Conservation (phyloP, 2,329 filamentous ascomycete genomes). For the Leptographium lundbergii region DNA sequence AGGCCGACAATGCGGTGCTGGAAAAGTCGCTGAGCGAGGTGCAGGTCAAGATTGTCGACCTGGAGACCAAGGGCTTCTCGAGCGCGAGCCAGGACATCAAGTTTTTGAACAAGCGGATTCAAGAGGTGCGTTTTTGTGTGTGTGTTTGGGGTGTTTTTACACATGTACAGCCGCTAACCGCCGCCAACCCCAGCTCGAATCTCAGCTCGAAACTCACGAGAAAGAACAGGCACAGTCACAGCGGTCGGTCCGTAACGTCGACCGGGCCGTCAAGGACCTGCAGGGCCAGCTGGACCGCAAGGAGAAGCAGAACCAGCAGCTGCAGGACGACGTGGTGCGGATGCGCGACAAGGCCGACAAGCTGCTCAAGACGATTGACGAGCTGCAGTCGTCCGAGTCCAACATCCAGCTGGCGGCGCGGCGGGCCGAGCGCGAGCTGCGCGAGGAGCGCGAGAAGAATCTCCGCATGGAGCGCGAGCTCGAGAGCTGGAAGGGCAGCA, state of each 20-base stretch:
- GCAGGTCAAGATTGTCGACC: conserved; percentile 77
- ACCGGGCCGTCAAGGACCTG: conserved; percentile 86
- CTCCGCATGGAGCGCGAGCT: conserved; percentile 78
- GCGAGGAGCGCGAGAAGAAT: conserved; percentile 75
- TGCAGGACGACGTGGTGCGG: conserved; percentile 72
- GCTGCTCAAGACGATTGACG: conserved; percentile 81
- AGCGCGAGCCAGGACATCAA: conserved; percentile 89
- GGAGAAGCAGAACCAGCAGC: conserved; percentile 71
- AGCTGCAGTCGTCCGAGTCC: conserved; percentile 80
- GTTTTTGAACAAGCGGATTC: conserved; percentile 85
- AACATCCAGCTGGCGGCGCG: conserved; percentile 68
- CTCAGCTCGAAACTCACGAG: conserved; percentile 73
- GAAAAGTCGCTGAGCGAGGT: conserved; percentile 87
- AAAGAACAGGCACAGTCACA: conserved; percentile 67
- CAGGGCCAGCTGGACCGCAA: conserved; percentile 86
- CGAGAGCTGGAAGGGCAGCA: conserved; percentile 45
- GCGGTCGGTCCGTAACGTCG: conserved; percentile 80
- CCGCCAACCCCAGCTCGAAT: conserved; percentile 90
- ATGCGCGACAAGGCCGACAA: conserved; percentile 85
- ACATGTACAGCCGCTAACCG: too few relatives aligned
- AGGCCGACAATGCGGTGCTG: conserved; percentile 78
- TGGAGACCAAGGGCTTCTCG: conserved; percentile 95
- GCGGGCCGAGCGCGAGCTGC: conserved; percentile 77
- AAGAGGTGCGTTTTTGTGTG: too few relatives aligned
- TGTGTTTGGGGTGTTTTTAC: too few relatives aligned